These are phyloP conservation scores for Diospyros lotus DNA, from an alignment of 148 eudicot genomes.

Conservation along the genomic window DNA sequence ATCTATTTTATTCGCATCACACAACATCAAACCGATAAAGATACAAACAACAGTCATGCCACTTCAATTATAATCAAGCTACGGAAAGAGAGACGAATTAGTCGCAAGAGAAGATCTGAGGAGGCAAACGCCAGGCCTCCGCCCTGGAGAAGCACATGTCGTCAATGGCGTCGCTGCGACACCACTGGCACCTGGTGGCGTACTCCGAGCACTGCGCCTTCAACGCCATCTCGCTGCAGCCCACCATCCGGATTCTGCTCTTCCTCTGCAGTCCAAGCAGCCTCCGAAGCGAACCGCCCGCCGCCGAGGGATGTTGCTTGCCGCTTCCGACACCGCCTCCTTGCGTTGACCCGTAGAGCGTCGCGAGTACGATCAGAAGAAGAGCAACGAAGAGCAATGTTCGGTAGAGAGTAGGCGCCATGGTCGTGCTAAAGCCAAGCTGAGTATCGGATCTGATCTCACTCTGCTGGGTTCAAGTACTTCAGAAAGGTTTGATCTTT, in stretches of 20 bases:
- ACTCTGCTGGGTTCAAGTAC: too few relatives aligned
- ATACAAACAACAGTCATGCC: not conserved
- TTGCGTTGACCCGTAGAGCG: slow-evolving; percentile 1
- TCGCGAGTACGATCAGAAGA: not conserved
- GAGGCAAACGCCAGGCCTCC: slow-evolving; percentile 69
- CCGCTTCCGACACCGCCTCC: not conserved
- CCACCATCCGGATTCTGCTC: slow-evolving; percentile 29
- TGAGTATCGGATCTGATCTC: too few relatives aligned
- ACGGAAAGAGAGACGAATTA: slow-evolving; percentile 8
- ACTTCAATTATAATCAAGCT: not conserved
- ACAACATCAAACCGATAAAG: not conserved
- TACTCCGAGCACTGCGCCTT: slow-evolving; percentile 35
- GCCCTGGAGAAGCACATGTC: slow-evolving; percentile 53
- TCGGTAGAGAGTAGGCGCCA: not conserved
- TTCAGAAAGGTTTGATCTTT: too few relatives aligned
- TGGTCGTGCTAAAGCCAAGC: not conserved
- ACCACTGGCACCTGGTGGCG: slow-evolving; percentile 54
- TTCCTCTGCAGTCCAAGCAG: slow-evolving; percentile 5
- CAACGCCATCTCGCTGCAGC: slow-evolving; percentile 29
- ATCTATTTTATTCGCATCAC: too few relatives aligned
- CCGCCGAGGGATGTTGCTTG: not conserved
- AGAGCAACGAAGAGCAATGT: not conserved
- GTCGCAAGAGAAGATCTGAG: slow-evolving; percentile 62
- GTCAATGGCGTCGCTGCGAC: slow-evolving; percentile 55
- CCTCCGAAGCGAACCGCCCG: slow-evolving; percentile 11